Conservation (phyloP, 345 rosid genomes). For the Euphorbia lathyris region DNA sequence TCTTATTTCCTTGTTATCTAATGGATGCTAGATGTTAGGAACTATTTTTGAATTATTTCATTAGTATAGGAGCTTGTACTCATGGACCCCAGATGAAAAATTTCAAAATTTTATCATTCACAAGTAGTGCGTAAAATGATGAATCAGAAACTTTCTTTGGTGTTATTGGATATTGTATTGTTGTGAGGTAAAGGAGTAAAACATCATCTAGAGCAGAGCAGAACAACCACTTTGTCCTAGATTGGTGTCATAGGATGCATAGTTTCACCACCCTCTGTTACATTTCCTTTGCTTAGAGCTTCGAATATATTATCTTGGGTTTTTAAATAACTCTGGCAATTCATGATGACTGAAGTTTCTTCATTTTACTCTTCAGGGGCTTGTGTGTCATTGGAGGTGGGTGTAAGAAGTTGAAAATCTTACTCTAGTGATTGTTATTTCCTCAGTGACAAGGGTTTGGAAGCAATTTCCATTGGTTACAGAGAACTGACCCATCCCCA, state of each 20-base stretch:
- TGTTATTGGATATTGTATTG: no score
- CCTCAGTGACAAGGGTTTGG: conserved; percentile 74
- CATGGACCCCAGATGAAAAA: conserved; percentile 47
- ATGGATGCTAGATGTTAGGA: conserved; percentile 15
- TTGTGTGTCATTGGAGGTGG: conserved; percentile 66
- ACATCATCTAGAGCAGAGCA: no score
- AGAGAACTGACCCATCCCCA: conserved; percentile 73
- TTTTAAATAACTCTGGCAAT: not conserved
- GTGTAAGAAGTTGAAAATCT: conserved; percentile 70
- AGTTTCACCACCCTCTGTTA: no score
- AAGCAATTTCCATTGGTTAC: conserved; percentile 75
- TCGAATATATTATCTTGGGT: not conserved
- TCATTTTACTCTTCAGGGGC: conserved; percentile 59
- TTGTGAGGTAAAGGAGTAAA: no score
- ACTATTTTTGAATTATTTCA: conserved; percentile 30
- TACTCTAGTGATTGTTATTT: conserved; percentile 76
- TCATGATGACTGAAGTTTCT: conserved; percentile 5
- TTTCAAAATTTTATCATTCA: conserved; percentile 67
- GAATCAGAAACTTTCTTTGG: no score
- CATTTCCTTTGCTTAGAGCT: no score
- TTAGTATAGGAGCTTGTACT: conserved; percentile 60
- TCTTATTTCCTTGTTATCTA: conserved; percentile 1
- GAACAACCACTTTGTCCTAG: no score
- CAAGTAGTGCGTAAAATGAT: conserved; percentile 59
- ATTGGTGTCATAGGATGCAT: no score